Evolutionary conservation across 805 yeast species (phyloP), one percentile per base, ranked within the genome.

Genomic region (Jamesozyma hellenica): DNA sequence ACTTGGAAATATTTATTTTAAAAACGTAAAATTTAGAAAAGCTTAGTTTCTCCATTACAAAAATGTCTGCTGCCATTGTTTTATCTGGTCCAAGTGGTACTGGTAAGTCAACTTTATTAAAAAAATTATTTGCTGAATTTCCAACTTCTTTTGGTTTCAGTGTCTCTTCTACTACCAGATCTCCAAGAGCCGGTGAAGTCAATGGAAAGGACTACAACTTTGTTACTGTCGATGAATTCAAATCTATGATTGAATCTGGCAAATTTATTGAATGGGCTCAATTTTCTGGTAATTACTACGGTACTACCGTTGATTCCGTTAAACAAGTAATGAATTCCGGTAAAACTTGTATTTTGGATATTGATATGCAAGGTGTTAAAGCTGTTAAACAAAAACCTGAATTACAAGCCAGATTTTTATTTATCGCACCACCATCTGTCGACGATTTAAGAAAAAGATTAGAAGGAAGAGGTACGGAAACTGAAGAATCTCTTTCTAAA

Each of bases 311-410:
- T 53, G 80, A 77, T 56, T 80, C 95, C 25, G 96, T 92, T 34
- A 73, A 82, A 51, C 68, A 72, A 34, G 71, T 66, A 32, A 62
- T 70, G 26, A 63, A 64, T 38, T 60, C 71, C 44, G 83, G 86
- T 52, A 77, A 72, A 62, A 80, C 79, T 39, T 92, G 97, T 68
- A 79, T 92, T 46, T 71, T 92, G 58, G 99, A 92, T 65, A 92
- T 92, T 50, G 99, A 92, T 73, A 88, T 90, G 96, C 97, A 92
- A 68, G 99, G 99, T 50, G 98, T 92, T 54, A 81, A 83, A 66
- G 72, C 86, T 19, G 96, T 92, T 48, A 92, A 92, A 67, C 40
- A 28, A 23, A 66, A 75, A 40, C 76, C 95, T 14, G 75, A 75
- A 49, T 71, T 92, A 53, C 77, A 84, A 52, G 96, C 98, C 23